phyloP scores from a whole-genome alignment of 176 grass and related monocot genomes.

The Oryza glumipatula region DNA sequence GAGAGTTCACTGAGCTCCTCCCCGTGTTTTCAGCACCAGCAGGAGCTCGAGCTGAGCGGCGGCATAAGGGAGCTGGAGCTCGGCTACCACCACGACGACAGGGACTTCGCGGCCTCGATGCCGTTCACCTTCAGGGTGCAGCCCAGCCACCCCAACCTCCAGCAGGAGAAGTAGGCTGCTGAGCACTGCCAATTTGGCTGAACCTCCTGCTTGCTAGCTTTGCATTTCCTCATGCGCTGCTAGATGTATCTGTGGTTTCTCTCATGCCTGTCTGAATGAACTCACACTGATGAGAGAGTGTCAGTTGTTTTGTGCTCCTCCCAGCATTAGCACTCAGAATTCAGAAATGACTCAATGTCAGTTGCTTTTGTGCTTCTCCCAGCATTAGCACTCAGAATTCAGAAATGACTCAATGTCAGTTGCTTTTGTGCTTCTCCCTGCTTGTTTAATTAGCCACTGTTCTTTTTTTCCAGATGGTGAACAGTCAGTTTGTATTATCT shows the following conservation, averaged over 20 bases:
- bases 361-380: background rate
- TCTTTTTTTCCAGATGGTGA: background rate
- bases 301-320: background rate
- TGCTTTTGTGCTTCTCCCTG: background rate
- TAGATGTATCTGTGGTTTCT: conserved; percentile 34
- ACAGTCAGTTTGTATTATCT: background rate
- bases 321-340: conserved; percentile 7
- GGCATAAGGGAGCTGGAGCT: conserved; percentile 78
- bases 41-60: conserved; percentile 61
- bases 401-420: background rate
- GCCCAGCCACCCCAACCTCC: conserved; percentile 87
- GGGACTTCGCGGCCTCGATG: conserved; percentile 75
- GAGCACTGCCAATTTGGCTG: background rate
- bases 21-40: conserved; percentile 58
- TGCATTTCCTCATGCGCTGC: conserved; percentile 8
- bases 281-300: background rate
- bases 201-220: conserved; percentile 29
- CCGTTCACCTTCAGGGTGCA: conserved; percentile 86
- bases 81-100: conserved; percentile 59
- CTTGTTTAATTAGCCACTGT: background rate
- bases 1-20: background rate
- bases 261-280: conserved; percentile 36
- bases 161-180: conserved; percentile 59
- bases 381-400: conserved; percentile 13
- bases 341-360: background rate